Evolutionary conservation across 2,329 filamentous ascomycete species (phyloP).

Genomic region (Trichoderma atrobrunneum): DNA sequence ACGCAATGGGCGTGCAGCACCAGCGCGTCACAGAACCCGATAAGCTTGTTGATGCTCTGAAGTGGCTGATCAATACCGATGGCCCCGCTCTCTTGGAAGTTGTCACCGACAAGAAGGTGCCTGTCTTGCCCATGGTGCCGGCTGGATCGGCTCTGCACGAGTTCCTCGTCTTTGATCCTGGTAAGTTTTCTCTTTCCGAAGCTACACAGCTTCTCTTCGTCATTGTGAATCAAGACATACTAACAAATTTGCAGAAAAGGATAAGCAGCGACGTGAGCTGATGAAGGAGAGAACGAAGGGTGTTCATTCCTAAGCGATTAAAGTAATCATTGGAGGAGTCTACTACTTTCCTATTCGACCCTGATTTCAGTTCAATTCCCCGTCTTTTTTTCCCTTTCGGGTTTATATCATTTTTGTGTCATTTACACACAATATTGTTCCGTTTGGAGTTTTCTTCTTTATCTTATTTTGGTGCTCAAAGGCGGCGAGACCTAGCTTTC

Average conservation of each 20-base stretch:
- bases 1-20: slow-evolving; percentile 84
- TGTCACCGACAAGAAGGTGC: slow-evolving; percentile 85
- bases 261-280: slow-evolving; percentile 62
- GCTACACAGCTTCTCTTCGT: background rate
- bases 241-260: slow-evolving; percentile 56
- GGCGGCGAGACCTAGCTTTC: background rate
- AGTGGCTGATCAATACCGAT: slow-evolving; percentile 85
- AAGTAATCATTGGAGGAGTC: background rate
- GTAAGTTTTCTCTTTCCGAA: slow-evolving; percentile 26
- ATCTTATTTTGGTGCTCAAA: slow-evolving; percentile 4
- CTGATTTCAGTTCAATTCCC: background rate
- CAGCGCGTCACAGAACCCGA: slow-evolving; percentile 69
- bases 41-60: slow-evolving; percentile 73
- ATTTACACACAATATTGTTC: slow-evolving; percentile 8
- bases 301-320: slow-evolving; percentile 36
- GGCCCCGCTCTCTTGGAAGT: slow-evolving; percentile 94
- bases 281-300: slow-evolving; percentile 63
- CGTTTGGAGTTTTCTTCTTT: slow-evolving; percentile 8
- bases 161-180: slow-evolving; percentile 58
- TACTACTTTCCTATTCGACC: background rate
- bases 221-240: slow-evolving; percentile 21
- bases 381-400: background rate
- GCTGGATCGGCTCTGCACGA: slow-evolving; percentile 84
- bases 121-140: slow-evolving; percentile 97
- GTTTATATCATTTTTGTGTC: background rate